Evolutionary conservation across 2,329 filamentous ascomycete species (phyloP).

Genomic region (Diaporthe helianthi): DNA sequence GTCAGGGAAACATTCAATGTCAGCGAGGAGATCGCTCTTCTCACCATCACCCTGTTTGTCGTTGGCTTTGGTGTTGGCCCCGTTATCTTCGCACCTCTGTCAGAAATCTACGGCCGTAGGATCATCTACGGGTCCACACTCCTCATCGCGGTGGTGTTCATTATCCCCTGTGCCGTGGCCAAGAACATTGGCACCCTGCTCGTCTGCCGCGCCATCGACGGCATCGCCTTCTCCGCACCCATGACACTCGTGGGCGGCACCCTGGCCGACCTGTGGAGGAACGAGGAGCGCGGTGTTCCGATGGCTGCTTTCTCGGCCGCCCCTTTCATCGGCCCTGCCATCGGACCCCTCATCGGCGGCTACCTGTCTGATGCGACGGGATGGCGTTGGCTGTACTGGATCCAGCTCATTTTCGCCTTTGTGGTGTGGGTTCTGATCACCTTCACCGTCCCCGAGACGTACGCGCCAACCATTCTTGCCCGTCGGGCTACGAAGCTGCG

Average conservation of each 20-base stretch:
- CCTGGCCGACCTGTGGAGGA: slow-evolving; percentile 82
- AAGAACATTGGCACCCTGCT: slow-evolving; percentile 79
- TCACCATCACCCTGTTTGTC: slow-evolving; percentile 79
- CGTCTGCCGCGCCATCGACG: slow-evolving; percentile 78
- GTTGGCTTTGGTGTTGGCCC: slow-evolving; percentile 84
- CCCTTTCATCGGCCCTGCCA: slow-evolving; percentile 82
- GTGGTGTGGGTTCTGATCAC: slow-evolving; percentile 77
- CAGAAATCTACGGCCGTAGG: slow-evolving; percentile 75
- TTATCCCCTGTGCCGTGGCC: slow-evolving; percentile 80
- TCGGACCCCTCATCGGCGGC: slow-evolving; percentile 78
- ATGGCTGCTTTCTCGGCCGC: slow-evolving; percentile 88
- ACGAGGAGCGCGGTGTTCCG: slow-evolving; percentile 82
- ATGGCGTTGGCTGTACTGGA: slow-evolving; percentile 89
- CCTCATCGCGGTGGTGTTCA: slow-evolving; percentile 75
- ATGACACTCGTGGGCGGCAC: slow-evolving; percentile 89
- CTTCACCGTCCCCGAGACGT: slow-evolving; percentile 91
- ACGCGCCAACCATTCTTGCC: slow-evolving; percentile 79
- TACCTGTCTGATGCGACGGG: slow-evolving; percentile 73
- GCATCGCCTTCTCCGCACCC: slow-evolving; percentile 83
- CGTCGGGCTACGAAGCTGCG: slow-evolving; percentile 75
- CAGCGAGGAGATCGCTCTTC: slow-evolving; percentile 73
- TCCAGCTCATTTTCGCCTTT: slow-evolving; percentile 78
- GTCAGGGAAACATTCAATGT: slow-evolving; percentile 70
- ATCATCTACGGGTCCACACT: slow-evolving; percentile 75
- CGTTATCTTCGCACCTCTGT: slow-evolving; percentile 80